Evolutionary conservation across 1,284 basidiomycete genomes (phyloP).

Genomic region (Ganoderma multipileum): DNA sequence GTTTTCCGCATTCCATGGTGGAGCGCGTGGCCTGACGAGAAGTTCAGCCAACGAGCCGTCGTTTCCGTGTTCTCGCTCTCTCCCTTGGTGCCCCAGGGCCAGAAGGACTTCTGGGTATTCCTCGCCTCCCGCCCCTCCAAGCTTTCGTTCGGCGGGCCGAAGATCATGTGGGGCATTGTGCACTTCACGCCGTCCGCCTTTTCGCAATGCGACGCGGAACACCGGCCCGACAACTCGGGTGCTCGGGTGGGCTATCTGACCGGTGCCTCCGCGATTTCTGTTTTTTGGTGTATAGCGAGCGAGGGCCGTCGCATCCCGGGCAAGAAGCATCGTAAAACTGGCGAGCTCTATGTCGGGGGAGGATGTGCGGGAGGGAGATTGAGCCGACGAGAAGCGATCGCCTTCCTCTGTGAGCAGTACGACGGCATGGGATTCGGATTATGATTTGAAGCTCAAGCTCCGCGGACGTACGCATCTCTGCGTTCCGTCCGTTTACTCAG

Average conservation of each 20-base stretch:
- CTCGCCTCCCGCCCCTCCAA: too few relatives aligned
- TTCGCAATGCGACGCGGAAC: background rate
- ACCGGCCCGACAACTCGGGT: background rate
- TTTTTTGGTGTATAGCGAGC: conserved; percentile 8
- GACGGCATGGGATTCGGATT: too few relatives aligned
- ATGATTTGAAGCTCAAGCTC: too few relatives aligned
- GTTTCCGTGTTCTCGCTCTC: conserved; percentile 2
- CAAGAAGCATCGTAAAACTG: background rate
- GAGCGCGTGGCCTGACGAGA: background rate
- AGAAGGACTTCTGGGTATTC: conserved; percentile 17
- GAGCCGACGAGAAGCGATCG: background rate
- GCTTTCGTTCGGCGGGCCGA: background rate
- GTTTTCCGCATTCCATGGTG: conserved; percentile 1
- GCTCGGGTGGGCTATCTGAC: conserved; percentile 1
- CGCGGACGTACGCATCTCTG: too few relatives aligned
- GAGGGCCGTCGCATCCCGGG: conserved; percentile 13
- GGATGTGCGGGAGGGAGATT: background rate
- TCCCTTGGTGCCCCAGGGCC: background rate
- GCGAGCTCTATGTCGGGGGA: conserved; percentile 2
- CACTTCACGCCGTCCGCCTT: background rate
- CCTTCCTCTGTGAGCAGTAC: too few relatives aligned
- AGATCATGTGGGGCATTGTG: conserved; percentile 13
- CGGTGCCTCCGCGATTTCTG: conserved; percentile 16
- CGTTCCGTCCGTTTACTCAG: too few relatives aligned
- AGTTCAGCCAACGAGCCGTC: conserved; percentile 6